Conservation (phyloP, 345 rosid genomes). For the Zanthoxylum bungeanum region DNA sequence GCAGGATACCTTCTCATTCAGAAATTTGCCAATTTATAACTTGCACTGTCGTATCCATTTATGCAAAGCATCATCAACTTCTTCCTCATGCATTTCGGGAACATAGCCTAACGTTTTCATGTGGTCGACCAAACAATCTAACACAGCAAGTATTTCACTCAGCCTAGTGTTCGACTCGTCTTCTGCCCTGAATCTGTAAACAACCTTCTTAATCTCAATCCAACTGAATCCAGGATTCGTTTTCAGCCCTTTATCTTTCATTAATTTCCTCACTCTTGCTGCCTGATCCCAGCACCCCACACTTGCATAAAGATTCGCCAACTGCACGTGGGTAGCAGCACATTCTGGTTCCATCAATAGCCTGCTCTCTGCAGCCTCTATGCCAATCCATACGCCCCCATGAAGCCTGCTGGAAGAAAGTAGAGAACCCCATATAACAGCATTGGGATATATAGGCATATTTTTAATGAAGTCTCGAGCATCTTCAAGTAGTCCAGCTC, state of each 20-base stretch:
- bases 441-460: slow-evolving; percentile 75
- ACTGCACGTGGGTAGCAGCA: slow-evolving; percentile 72
- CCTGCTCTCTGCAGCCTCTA: slow-evolving; percentile 79
- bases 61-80: slow-evolving; percentile 1
- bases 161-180: slow-evolving; percentile 43
- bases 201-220: slow-evolving; percentile 70
- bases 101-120: slow-evolving; percentile 36
- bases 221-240: slow-evolving; percentile 81
- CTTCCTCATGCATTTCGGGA: slow-evolving; percentile 24
- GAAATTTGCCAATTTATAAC: background rate
- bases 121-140: slow-evolving; percentile 50
- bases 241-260: slow-evolving; percentile 75
- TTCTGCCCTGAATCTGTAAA: slow-evolving; percentile 68
- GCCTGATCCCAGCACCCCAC: slow-evolving; percentile 64
- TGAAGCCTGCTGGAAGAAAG: slow-evolving; percentile 82
- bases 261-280: slow-evolving; percentile 65
- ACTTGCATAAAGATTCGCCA: slow-evolving; percentile 77
- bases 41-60: background rate
- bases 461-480: slow-evolving; percentile 47
- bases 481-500: slow-evolving; percentile 71
- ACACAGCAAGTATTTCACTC: slow-evolving; percentile 36
- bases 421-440: slow-evolving; percentile 81
- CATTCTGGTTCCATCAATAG: slow-evolving; percentile 70
- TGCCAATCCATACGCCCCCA: slow-evolving; percentile 62
- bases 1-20: background rate